Base-by-base conservation (phyloP, 202 grass and related monocot genomes). In the Musa balbisiana region DNA sequence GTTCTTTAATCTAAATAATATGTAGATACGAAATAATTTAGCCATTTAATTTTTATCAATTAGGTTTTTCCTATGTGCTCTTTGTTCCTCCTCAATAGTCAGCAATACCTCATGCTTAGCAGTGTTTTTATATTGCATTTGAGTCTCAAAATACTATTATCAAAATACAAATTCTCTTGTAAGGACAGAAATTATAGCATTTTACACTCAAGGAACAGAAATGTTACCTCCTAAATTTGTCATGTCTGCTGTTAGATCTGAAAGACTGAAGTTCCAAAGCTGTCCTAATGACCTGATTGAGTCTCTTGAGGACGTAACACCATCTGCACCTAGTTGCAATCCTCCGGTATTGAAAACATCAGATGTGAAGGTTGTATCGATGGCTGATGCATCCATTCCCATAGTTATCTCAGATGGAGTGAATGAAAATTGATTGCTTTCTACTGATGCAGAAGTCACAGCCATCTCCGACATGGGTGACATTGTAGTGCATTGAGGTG, bases 261-360 rank as follows among this genome's bases (percentile, higher is more conserved):
- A 88, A 75, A 94, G 89, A 77, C 94, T 92, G 58, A 96, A 96
- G 83, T 96, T 98, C 94, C 91, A 98, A 68, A 92, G 79, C 79
- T 98, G 90, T 19, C 85, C 90, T 62, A 96, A 83, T 54, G 92
- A 92, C 87, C 87, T 82, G n/a, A 87, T 84, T 51, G 91, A 86
- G 55, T 98, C 94, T 62, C 87, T 91, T 67, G 88, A 93, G 4
- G 80, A 89, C 20, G 79, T 87, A 12, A 80, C 77, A 60, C 81
- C 80, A 12, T 72, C 80, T 86, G 88, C 90, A 71, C 88, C 88
- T 73, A 93, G 76, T 66, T 97, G 90, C 68, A 97, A 74, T 66
- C 79, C 22, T 80, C 85, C 87, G 15, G 70, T 65, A 74, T 85
- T 83, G 24, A 80, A 84, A 8, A 87, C 83, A 66, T 91, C 93